phyloP scores from a whole-genome alignment of 2,329 filamentous ascomycete genomes.

The Penicillium frequentans region DNA sequence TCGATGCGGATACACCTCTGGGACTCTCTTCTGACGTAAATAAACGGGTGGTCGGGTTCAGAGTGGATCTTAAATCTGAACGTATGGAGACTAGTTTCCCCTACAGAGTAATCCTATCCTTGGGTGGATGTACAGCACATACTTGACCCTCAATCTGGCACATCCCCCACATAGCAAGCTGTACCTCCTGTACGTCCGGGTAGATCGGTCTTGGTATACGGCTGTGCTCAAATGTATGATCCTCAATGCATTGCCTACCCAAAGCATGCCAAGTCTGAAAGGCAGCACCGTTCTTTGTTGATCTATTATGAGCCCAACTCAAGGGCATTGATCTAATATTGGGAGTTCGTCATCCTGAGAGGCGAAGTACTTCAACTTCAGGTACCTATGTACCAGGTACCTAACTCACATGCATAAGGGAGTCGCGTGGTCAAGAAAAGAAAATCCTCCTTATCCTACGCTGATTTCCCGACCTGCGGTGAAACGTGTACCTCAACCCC shows the following conservation, averaged over 20 bases:
- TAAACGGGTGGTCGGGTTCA: neutral
- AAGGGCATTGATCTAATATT: neutral
- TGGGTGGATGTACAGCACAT: conserved; percentile 1
- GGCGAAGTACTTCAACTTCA: neutral
- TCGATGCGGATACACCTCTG: neutral
- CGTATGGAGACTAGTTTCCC: neutral
- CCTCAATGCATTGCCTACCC: conserved; percentile 9
- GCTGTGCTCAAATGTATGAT: conserved; percentile 5
- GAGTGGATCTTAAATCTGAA: neutral
- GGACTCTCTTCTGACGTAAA: conserved; percentile 6
- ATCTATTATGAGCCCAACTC: neutral
- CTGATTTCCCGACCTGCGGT: conserved; percentile 12
- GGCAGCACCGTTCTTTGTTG: conserved; percentile 4
- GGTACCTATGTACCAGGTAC: neutral
- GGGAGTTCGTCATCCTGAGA: neutral
- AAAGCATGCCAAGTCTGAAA: conserved; percentile 14
- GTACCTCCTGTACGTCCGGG: conserved; percentile 3
- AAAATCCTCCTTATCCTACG: conserved; percentile 1
- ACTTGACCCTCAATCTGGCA: conserved; percentile 2
- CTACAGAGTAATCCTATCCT: neutral
- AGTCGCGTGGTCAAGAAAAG: conserved; percentile 7
- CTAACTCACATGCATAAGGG: neutral
- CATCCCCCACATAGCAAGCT: conserved; percentile 6
- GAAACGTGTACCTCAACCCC: conserved; percentile 5
- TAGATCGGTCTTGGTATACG: conserved; percentile 18